Evolutionary conservation across 2,329 filamentous ascomycete species (phyloP), one percentile per base, ranked within the genome.

Genomic region (Apiospora arundinis): DNA sequence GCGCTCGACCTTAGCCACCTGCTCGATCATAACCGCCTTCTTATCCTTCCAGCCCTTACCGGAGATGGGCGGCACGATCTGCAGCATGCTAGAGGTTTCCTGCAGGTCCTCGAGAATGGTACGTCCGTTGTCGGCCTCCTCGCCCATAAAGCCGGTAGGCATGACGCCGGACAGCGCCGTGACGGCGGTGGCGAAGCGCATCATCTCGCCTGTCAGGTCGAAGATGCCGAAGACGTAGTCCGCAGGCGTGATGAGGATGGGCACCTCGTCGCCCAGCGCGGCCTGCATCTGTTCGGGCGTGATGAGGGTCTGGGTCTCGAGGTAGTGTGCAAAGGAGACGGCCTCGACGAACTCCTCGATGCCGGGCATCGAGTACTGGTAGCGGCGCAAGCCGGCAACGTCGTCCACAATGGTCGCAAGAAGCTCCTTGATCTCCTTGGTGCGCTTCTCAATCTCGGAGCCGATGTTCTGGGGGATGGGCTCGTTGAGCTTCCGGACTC

Each of bases 321-420:
- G 89, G 83, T 99, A 99, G 82, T 97, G 91, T 72, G 92, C 88
- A 80, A 99, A 98, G 0, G 93, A 92, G 40, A 97, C 85, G 0
- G 95, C 95, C 84, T 99, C 96, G 81, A 98, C 93, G 78, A 94
- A 96, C 82, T 99, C 96, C 82, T 99, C 96, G 69, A 97, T 90
- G 67, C 95, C 95, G 28, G 92, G 93, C 74, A 98, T 91, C 69
- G 95, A 90, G 70, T 98, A 99, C 71, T 96, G 92, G 83, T 93
- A 90, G 11, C 92, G 89, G 81, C 97, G 96, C 76, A 95, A 87
- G 49, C 91, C 91, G 75, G 92, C 88, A 6, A 98, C 85, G 74
- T 98, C 95, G 0, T 88, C 85, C 23, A 90, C 88, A 70, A 98
- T 89, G 52, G 86, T 83, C 4, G 85, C 82, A 73, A 97, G 93